Base-by-base conservation (phyloP, 1,284 basidiomycete species). In the Ustilago hordei region DNA sequence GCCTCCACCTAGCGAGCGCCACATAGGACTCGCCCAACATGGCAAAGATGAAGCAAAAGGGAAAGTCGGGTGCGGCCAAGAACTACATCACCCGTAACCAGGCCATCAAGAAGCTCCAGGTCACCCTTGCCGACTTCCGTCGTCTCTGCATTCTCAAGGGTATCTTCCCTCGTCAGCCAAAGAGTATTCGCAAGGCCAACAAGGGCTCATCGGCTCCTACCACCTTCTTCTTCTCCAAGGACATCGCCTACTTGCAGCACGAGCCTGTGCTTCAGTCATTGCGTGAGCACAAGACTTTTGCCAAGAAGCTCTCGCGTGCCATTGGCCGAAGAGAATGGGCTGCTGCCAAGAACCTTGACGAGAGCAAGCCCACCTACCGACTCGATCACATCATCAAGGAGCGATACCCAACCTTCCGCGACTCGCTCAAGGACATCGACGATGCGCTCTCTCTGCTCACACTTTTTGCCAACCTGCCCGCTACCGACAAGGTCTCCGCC, bases 191-290 rank as follows among this genome's bases (percentile, higher is more conserved):
- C 87, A 92, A 92, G 79, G 97, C 96, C 62, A 99, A 99, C 89
- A 98, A 98, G 87, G 97, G 97, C 4, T 96, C 94, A 5, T 95
- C 95, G 45, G 95, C 95, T 0, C 95, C 96, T 2, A 95, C 95
- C 1, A 94, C 95, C 6, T 99, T 99, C 88, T 99, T 99, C 89
- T 98, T 98, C 87, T 89, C 94, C 60, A 99, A 99, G 88, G 97
- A 99, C 86, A 97, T 99, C 80, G 93, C 94, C 64, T 99, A 96
- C 87, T 91, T 99, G 55, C 92, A 95, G 17, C 97, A 99, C 85
- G 97, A 99, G 87, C 97, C 97, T 1, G 92, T 99, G 6, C 89
- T 99, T n/a, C 91, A 91, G 86, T 97, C 95, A 86, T 90, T 99
- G 68, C 90, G 97, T 83, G 95, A 99, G 86, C 96, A 99, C 89